Conservation (phyloP, 495 filamentous ascomycete species). For the Aspergillus funiculosus region DNA sequence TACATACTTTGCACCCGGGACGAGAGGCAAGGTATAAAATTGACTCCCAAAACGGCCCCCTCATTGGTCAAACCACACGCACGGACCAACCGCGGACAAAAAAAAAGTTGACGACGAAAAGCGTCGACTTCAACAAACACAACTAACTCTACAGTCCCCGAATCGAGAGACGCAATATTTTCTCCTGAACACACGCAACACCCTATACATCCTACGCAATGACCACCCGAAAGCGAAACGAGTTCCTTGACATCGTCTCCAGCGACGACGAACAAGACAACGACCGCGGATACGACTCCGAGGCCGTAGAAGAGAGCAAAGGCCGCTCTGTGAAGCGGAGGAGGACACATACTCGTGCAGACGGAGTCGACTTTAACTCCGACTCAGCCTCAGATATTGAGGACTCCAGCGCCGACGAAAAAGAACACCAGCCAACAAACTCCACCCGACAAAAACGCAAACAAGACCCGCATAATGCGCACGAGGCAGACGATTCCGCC, state of each 20-base stretch:
- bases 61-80: constrained; percentile 11
- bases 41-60: not conserved
- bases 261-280: constrained; percentile 63
- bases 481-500: constrained; percentile 14
- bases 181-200: constrained; percentile 8
- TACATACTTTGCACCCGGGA: not conserved
- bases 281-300: constrained; percentile 62
- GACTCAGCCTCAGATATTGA: constrained; percentile 12
- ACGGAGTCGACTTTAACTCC: not conserved
- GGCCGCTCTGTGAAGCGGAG: constrained; percentile 64
- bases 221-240: constrained; percentile 64
- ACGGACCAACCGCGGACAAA: constrained; percentile 18
- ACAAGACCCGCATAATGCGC: constrained; percentile 4
- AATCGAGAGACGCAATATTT: too few relatives aligned
- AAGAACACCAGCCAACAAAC: constrained; percentile 13
- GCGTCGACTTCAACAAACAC: not conserved
- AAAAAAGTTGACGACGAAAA: constrained; percentile 16
- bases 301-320: constrained; percentile 56
- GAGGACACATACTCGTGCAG: constrained; percentile 31
- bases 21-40: not conserved
- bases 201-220: constrained; percentile 33
- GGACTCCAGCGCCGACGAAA: constrained; percentile 23
- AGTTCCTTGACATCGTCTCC: constrained; percentile 61
- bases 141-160: too few relatives aligned
- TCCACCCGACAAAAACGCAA: not conserved